Evolutionary conservation across 179 eudicot genomes (phyloP).

Genomic region (Amaranthus tricolor): DNA sequence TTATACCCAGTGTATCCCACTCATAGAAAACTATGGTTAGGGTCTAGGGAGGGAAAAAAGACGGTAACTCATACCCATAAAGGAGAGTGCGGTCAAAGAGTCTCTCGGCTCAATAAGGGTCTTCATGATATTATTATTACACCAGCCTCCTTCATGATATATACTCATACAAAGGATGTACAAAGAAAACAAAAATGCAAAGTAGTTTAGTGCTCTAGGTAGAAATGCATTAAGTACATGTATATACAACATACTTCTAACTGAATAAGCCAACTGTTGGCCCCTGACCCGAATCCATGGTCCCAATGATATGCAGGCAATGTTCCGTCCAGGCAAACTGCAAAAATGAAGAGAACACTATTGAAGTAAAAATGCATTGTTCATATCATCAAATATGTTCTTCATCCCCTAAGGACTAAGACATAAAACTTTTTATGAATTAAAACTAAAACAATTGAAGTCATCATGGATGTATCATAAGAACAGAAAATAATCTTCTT

Average conservation of each 20-base stretch:
- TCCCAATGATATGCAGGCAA: slow-evolving; percentile 82
- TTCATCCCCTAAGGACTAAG: no score
- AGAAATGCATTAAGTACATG: background rate
- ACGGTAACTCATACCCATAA: no score
- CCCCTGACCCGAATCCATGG: slow-evolving; percentile 82
- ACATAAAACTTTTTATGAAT: background rate
- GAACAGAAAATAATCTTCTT: background rate
- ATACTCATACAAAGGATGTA: no score
- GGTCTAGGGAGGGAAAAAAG: no score
- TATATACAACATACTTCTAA: slow-evolving; percentile 67
- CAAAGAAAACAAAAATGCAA: background rate
- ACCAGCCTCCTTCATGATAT: slow-evolving; percentile 1
- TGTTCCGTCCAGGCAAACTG: slow-evolving; percentile 96
- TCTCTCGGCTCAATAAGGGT: no score
- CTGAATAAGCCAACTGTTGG: slow-evolving; percentile 85
- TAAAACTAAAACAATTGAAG: slow-evolving; percentile 1
- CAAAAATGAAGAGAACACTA: slow-evolving; percentile 12
- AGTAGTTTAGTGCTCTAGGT: background rate
- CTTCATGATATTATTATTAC: background rate
- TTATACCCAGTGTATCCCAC: no score
- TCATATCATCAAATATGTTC: no score
- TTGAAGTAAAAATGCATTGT: background rate
- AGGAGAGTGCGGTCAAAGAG: no score
- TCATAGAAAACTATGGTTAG: no score
- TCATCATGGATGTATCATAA: background rate